Conservation (phyloP, 1,284 basidiomycete genomes). For the Caloboletus firmus region DNA sequence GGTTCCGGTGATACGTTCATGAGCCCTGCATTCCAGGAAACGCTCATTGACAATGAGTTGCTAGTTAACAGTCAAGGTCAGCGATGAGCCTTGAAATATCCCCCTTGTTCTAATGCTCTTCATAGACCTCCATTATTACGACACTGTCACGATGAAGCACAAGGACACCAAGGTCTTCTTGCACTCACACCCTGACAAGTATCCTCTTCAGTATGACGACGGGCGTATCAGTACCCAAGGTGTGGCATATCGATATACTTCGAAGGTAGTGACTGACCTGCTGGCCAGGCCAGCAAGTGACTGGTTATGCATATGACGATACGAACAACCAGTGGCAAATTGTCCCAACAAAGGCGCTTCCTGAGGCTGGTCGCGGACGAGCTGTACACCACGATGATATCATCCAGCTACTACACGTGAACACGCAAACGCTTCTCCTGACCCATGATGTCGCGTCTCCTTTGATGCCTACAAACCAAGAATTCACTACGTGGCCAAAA, state of each 20-base stretch:
- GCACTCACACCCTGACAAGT: constrained; percentile 89
- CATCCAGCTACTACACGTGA: constrained; percentile 87
- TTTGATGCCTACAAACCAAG: constrained; percentile 96
- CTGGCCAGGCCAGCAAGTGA: constrained; percentile 90
- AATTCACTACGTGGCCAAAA: constrained; percentile 89
- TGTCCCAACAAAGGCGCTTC: constrained; percentile 89
- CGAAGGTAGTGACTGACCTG: constrained; percentile 1
- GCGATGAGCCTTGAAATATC: constrained; percentile 14
- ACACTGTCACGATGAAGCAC: constrained; percentile 86
- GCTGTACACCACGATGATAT: constrained; percentile 88
- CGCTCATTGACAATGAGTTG: constrained; percentile 89
- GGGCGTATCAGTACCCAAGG: constrained; percentile 95
- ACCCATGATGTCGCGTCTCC: constrained; percentile 98
- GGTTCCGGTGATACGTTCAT: constrained; percentile 97
- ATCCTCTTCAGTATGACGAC: constrained; percentile 95
- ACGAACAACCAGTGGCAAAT: constrained; percentile 97
- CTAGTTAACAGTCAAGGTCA: constrained; percentile 86
- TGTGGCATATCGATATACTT: constrained; percentile 20
- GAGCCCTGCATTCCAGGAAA: constrained; percentile 98
- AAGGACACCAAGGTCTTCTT: constrained; percentile 91
- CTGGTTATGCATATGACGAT: constrained; percentile 93
- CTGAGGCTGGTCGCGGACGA: constrained; percentile 84
- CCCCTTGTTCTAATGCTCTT: constrained; percentile 8
- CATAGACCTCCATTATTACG: constrained; percentile 90
- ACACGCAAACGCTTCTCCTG: constrained; percentile 80